phyloP scores from a whole-genome alignment of 1,284 basidiomycete species.

The Naganishia cerealis region DNA sequence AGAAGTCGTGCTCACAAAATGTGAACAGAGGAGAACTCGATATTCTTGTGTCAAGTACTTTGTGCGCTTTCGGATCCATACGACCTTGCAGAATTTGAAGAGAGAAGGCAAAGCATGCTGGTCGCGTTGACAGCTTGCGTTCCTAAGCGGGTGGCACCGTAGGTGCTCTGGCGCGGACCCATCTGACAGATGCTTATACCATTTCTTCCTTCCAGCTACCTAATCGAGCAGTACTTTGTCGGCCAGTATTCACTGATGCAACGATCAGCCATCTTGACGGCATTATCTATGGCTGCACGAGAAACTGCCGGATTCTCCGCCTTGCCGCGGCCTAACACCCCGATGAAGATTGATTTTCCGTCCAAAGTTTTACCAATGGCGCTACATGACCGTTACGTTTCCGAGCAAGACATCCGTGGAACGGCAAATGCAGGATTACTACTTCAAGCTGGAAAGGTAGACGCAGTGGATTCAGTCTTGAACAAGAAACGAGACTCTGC shows the following conservation, averaged over 20 bases:
- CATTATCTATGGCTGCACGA: constrained; percentile 77
- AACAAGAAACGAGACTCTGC: constrained; percentile 38
- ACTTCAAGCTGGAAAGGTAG: constrained; percentile 13
- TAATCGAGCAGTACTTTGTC: constrained; percentile 91
- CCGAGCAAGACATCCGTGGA: constrained; percentile 36
- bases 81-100: constrained; percentile 75
- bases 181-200: neutral
- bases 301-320: constrained; percentile 74
- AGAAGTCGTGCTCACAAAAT: neutral
- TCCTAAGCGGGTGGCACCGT: constrained; percentile 76
- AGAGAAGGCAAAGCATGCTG: constrained; percentile 71
- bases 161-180: constrained; percentile 49
- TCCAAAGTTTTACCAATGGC: constrained; percentile 71
- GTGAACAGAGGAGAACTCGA: constrained; percentile 75
- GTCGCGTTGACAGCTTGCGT: constrained; percentile 76
- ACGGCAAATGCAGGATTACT: constrained; percentile 6
- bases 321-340: constrained; percentile 41
- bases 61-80: constrained; percentile 79
- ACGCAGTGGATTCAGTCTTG: constrained; percentile 2
- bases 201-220: constrained; percentile 58
- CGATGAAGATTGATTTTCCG: constrained; percentile 62
- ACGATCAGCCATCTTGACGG: constrained; percentile 77
- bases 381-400: constrained; percentile 69
- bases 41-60: constrained; percentile 68
- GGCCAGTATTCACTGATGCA: constrained; percentile 85